These are phyloP conservation scores for Angophora floribunda DNA, from an alignment of 345 rosid species.

Conservation along the genomic window DNA sequence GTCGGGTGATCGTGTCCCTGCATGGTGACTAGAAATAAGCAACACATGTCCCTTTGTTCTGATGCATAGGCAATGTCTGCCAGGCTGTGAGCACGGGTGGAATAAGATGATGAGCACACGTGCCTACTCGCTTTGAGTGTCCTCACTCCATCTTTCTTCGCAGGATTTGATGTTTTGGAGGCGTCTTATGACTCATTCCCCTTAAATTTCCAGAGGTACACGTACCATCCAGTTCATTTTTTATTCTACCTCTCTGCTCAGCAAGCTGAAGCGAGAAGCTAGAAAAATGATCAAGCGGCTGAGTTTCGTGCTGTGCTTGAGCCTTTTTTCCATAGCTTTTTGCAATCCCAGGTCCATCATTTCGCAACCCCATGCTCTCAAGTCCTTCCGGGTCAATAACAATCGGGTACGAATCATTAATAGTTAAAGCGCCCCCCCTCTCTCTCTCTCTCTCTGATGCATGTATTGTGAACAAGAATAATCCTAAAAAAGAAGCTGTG, in stretches of 20 bases:
- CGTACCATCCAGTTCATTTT: neutral
- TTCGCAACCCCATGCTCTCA: constrained; percentile 20
- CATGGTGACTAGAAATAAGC: neutral
- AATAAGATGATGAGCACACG: neutral
- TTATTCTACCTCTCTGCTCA: neutral
- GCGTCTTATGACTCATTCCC: neutral
- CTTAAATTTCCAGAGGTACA: neutral
- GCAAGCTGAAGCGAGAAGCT: neutral
- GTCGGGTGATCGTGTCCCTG: neutral
- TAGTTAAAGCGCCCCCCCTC: neutral
- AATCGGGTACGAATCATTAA: constrained; percentile 14
- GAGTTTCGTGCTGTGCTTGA: neutral
- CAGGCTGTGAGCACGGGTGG: neutral
- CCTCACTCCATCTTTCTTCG: neutral
- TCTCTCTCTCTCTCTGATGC: neutral
- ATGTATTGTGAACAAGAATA: neutral
- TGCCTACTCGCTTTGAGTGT: neutral
- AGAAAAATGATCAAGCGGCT: neutral
- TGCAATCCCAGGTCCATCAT: constrained; percentile 3
- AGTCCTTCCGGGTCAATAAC: constrained; percentile 25
- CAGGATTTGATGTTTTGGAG: neutral
- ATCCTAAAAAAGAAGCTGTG: neutral
- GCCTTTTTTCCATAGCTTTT: neutral
- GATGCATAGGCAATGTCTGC: neutral
- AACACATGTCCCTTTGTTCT: neutral